Percentiles rank a stretch among this genome's conserved stretches.
Conservation (phyloP, 805 yeast species). For the Kuraishia cidri region DNA sequence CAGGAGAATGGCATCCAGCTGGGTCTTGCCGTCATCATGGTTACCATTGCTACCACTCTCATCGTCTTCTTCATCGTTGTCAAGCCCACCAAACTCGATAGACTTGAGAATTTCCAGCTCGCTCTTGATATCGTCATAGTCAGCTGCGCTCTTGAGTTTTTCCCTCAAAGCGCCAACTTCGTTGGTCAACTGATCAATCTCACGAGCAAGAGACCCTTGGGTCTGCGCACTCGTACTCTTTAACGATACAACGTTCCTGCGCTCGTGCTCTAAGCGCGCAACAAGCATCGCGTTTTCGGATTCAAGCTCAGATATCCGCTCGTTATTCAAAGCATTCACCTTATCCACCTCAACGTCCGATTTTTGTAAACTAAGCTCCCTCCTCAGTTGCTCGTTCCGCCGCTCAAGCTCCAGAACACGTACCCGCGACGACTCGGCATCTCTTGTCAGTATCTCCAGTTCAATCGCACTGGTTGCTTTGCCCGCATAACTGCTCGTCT, state of each 20-base stretch:
- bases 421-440: constrained; percentile 61
- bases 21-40: constrained; percentile 12
- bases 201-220: constrained; percentile 31
- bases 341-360: constrained; percentile 33
- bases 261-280: constrained; percentile 47
- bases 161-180: constrained; percentile 44
- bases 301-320: constrained; percentile 46
- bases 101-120: constrained; percentile 67
- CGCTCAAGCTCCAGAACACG: constrained; percentile 65
- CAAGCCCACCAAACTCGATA: constrained; percentile 59
- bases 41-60: constrained; percentile 19
- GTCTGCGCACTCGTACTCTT: constrained; percentile 20
- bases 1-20: constrained; percentile 51
- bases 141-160: constrained; percentile 42
- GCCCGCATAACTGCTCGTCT: no score
- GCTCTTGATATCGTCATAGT: constrained; percentile 73
- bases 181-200: constrained; percentile 32
- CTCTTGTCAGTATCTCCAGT: constrained; percentile 62
- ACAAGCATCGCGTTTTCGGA: constrained; percentile 59
- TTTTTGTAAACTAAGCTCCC: constrained; percentile 49
- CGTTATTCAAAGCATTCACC: constrained; percentile 30
- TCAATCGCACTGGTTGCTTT: constrained; percentile 40
- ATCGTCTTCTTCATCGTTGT: constrained; percentile 21
- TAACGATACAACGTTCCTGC: constrained; percentile 18
- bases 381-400: constrained; percentile 67